Conservation (phyloP, 345 rosid genomes). For the Adansonia digitata region DNA sequence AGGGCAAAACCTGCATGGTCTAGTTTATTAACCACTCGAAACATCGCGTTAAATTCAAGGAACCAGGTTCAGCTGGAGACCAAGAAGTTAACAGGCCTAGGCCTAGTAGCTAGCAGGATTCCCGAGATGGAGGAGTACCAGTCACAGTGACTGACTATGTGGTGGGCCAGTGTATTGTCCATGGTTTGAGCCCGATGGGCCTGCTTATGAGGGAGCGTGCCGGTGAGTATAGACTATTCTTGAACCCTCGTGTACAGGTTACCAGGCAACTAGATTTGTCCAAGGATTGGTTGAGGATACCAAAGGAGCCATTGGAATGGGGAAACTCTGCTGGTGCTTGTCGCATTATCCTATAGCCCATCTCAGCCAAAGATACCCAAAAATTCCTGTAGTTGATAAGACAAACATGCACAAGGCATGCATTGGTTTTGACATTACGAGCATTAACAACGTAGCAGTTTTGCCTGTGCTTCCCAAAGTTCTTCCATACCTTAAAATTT, state of each 20-base stretch:
- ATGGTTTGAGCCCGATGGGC: background rate
- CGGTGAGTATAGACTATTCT: background rate
- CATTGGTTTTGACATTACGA: slow-evolving; percentile 91
- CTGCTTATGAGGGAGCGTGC: background rate
- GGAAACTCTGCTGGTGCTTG: slow-evolving; percentile 64
- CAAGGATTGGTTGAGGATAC: slow-evolving; percentile 70
- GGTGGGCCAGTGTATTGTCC: background rate
- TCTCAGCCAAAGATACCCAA: slow-evolving; percentile 97
- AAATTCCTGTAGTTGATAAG: slow-evolving; percentile 75
- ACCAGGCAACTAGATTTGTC: too few relatives aligned
- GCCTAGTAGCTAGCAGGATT: too few relatives aligned
- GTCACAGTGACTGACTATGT: background rate
- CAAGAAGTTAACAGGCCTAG: too few relatives aligned
- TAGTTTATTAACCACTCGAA: too few relatives aligned
- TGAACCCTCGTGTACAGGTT: background rate
- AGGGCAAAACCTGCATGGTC: too few relatives aligned
- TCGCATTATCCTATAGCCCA: slow-evolving; percentile 80
- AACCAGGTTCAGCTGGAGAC: too few relatives aligned
- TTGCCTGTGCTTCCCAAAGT: slow-evolving; percentile 72
- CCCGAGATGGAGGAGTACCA: too few relatives aligned
- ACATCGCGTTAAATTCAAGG: too few relatives aligned
- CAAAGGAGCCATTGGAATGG: slow-evolving; percentile 75
- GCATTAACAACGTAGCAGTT: slow-evolving; percentile 81
- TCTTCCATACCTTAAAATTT: slow-evolving; percentile 75
- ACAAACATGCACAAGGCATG: slow-evolving; percentile 23